Evolutionary conservation across 192 early-diverging fungal genomes (phyloP), one percentile per base, ranked within the genome.

Genomic region (Gryganskiella cystojenkinii): DNA sequence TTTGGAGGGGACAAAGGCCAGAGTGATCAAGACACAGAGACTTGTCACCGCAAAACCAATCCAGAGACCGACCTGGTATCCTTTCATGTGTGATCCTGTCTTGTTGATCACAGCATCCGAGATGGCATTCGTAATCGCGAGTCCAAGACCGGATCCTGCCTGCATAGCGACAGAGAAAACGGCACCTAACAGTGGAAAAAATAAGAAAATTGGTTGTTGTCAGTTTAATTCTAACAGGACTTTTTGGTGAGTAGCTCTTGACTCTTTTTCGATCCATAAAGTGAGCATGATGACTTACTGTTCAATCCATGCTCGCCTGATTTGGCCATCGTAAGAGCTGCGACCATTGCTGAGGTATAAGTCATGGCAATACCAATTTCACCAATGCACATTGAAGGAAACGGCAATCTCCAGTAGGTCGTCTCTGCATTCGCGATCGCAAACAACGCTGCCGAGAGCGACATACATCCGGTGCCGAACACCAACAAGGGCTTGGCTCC

Each of bases 151-250:
- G 28, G 80, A 82, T 63, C 80, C 80, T 17, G 74, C 63, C 37
- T 82, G 80, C 73, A 75, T 76, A 20, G 80, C 80, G 13, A 76
- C 74, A 7, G 68, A 71, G 61, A 78, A 82, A 24, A 82, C 80
- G 0, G 80, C 80, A 17, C 80, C 80, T 68, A 70, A 14, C 1
- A 59, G 17, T 20, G 30, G 33, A 27, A 47, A 17, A 17, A 37
- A 22, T 37, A 22, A 10, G 45, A 20, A 40, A 40, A 13, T 40
- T 9, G n/a, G 49, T 52, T 34, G 31, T 25, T 20, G 9, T 22
- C 19, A 15, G 10, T 2, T 24, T 22, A 1, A 15, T 10, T 51
- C n/a, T 9, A 15, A 51, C 9, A 9, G 22, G n/a, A 51, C 1
- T 24, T 24, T 51, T 51, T 20, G 9, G 6, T 51, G 17, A 51